Evolutionary conservation across 2,329 filamentous ascomycete genomes (phyloP), one percentile per base, ranked within the genome.

Genomic region (Xylaria sp.): DNA sequence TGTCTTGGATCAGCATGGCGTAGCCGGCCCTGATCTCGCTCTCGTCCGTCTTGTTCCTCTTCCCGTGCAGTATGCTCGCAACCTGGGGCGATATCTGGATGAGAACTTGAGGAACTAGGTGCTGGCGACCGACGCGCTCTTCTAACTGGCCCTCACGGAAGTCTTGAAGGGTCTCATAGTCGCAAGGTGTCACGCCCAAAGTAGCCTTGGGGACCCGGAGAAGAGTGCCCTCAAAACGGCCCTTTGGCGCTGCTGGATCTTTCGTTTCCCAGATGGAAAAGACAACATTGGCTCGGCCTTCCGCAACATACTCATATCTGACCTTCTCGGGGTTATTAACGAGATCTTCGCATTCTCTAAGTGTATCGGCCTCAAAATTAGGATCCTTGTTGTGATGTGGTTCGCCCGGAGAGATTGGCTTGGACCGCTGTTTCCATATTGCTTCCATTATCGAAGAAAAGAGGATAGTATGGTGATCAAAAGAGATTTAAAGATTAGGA

Each of bases 231-330:
- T 68, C 71, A 65, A 78, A 74, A 54, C 71, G 72, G 9, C 71
- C 73, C 55, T 72, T 74, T 76, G 77, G 70, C 75, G 78, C 72
- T 46, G 77, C 70, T 63, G 78, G 73, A 66, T 75, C 74, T 66
- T 80, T 75, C 4, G 82, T 80, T 23, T 84, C 69, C 55, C 82
- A 81, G 65, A 92, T 84, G 73, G 86, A 86, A 76, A 92, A 94
- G 71, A 94, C 90, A 61, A 91, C 86, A 78, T 96, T 95, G 63
- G 93, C 92, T 28, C 91, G 90, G 28, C 92, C 93, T 79, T 96
- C 92, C 32, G 85, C 87, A 25, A 89, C 80, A 66, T 88, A 82
- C 62, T 79, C 77, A 60, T 76, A 79, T 23, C 74, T 66, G 20
- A 74, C 74, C 56, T 69, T 68, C 63, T 66, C 25, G 69, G 72